Evolutionary conservation across 352 stramenopile species (phyloP).

Genomic region (Phytophthora macrochlamydospora): DNA sequence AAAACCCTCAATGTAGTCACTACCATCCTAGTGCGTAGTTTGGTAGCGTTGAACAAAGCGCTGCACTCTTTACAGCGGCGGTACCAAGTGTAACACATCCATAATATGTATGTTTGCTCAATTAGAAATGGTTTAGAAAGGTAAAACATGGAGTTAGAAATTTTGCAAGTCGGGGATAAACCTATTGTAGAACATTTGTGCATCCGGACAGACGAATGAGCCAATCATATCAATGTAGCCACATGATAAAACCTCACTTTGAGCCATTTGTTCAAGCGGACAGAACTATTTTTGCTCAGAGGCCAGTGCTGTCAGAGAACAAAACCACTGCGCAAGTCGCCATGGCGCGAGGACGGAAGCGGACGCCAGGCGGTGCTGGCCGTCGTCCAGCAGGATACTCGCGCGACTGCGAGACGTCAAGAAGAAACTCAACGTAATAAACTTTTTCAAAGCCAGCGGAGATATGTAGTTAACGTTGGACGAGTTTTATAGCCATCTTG

Average conservation of each 20-base stretch:
- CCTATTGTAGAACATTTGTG: constrained; percentile 11
- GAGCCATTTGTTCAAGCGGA: neutral
- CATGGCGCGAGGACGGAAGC: constrained; percentile 10
- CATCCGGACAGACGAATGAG: constrained; percentile 2
- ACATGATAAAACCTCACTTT: neutral
- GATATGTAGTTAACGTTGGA: constrained; percentile 3
- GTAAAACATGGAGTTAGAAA: no score
- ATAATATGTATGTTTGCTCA: no score
- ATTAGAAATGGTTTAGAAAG: no score
- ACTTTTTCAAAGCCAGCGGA: neutral
- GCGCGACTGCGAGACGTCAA: neutral
- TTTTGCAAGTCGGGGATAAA: no score
- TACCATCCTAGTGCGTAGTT: constrained; percentile 3
- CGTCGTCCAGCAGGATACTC: neutral
- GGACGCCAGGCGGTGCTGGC: neutral
- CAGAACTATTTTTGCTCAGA: constrained; percentile 4
- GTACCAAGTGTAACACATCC: neutral
- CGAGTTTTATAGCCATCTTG: constrained; percentile 6
- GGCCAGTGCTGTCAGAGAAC: neutral
- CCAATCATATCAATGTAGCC: constrained; percentile 1
- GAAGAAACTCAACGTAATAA: constrained; percentile 8
- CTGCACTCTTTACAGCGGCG: constrained; percentile 2
- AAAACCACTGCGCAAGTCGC: neutral
- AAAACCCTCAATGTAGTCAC: constrained; percentile 7
- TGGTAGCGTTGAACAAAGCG: constrained; percentile 14